Evolutionary conservation across 352 stramenopile genomes (phyloP), one percentile per base, ranked within the genome.

Genomic region (Phytophthora palmivora): DNA sequence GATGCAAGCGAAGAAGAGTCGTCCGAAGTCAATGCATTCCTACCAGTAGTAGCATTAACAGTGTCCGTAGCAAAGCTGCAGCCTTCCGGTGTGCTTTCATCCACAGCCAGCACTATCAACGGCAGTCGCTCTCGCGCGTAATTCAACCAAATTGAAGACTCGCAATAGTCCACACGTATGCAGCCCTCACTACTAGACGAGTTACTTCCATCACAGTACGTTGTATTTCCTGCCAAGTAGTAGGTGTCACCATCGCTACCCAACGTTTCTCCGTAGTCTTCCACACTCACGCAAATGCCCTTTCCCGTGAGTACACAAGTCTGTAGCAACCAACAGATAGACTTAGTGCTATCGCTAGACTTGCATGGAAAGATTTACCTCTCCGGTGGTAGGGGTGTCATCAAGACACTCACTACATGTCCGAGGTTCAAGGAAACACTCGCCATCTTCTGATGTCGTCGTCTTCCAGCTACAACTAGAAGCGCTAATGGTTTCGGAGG

Each of bases 341-440:
- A 46, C 21, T 39, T 52, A 33, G 33, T 11, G 30, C n/a, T 9
- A 19, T 19, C 22, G 11, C 10, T 34, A 4, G 1, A 16, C 18
- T 46, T 19, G n/a, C 19, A 32, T 12, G 8, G 22, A 22, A 7
- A 37, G 24, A 28, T 10, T 3, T 55, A 82, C 73, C 45, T 79
- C 57, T 47, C 66, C 50, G n/a, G 58, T 75, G 19, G 65, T 68
- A 4, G 67, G 66, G 44, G 41, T 44, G 37, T 51, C 49, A 28
- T 70, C 61, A 22, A 82, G 44, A 55, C 73, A 82, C 33, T 82
- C 73, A 24, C 43, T 52, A 36, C 73, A 82, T 18, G 62, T 77
- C 21, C 70, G 66, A 24, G 73, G 62, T 38, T 66, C 33, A 1
- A 76, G 34, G 9, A 63, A 60, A 36, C 70, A 82, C 32, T 49